These are phyloP conservation scores for Fraxinus nigra DNA, from an alignment of 305 asterid genomes.

Conservation along the genomic window DNA sequence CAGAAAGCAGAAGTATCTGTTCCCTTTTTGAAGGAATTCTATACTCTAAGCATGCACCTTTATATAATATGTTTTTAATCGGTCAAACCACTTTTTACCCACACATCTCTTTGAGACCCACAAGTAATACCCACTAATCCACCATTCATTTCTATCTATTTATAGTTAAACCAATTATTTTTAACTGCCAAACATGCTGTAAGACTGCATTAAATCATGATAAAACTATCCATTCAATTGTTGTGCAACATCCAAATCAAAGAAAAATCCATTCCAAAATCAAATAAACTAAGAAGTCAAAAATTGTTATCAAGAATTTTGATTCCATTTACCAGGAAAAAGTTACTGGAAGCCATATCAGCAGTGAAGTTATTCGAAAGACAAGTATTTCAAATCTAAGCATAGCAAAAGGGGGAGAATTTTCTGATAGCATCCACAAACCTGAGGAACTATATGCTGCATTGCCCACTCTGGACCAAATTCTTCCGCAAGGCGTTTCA, in stretches of 20 bases:
- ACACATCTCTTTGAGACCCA: no score
- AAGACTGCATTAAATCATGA: background rate
- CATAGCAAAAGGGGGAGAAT: background rate
- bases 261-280: background rate
- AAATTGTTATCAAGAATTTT: background rate
- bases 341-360: background rate
- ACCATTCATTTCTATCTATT: no score
- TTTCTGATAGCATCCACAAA: conserved; percentile 23
- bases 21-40: background rate
- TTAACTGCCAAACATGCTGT: no score
- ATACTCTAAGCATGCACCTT: background rate
- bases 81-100: no score
- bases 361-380: background rate
- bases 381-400: background rate
- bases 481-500: conserved; percentile 94
- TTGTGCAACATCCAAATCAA: background rate
- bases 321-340: background rate
- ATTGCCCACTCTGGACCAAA: conserved; percentile 99
- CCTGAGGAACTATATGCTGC: conserved; percentile 99
- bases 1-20: background rate
- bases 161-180: no score
- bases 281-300: background rate
- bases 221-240: background rate
- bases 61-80: no score
- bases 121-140: no score